A percentile compares a stretch with the other conserved stretches of the same genome.
Evolutionary conservation across 768 basidiomycete species (phyloP).

Genomic region (Hemileccinum rubropunctum): DNA sequence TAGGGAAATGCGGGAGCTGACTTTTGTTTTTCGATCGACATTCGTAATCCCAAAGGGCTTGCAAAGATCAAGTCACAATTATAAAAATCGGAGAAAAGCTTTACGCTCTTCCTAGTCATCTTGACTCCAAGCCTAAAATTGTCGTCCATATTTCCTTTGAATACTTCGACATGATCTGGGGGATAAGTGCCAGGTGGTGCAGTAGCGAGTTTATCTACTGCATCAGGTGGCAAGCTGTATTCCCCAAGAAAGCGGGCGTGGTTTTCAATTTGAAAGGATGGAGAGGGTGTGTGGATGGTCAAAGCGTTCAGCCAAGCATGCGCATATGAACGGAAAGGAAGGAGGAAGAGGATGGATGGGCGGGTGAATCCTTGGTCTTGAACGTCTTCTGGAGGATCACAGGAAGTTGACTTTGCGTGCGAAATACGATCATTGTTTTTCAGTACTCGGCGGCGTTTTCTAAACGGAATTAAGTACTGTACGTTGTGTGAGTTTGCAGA

Average conservation of each 20-base stretch:
- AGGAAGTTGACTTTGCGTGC: conserved; percentile 56
- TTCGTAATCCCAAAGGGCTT: conserved; percentile 86
- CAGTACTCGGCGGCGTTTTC: conserved; percentile 85
- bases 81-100: conserved; percentile 90
- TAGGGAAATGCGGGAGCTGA: conserved; percentile 36
- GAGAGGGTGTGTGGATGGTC: conserved; percentile 68
- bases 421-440: conserved; percentile 95
- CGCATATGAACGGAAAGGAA: conserved; percentile 91
- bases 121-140: conserved; percentile 92
- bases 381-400: conserved; percentile 64
- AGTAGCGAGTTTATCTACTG: conserved; percentile 73
- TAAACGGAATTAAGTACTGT: conserved; percentile 30
- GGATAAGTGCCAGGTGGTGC: conserved; percentile 80
- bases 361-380: conserved; percentile 99
- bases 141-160: conserved; percentile 97
- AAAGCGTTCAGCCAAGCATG: conserved; percentile 80
- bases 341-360: conserved; percentile 86
- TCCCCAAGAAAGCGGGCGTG: conserved; percentile 77
- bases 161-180: conserved; percentile 85
- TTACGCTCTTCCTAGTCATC: conserved; percentile 87
- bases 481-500: not conserved
- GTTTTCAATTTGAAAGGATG: conserved; percentile 84
- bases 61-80: conserved; percentile 89
- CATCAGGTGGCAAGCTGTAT: conserved; percentile 77
- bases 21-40: conserved; percentile 95